A percentile compares a stretch with the other conserved stretches of the same genome.
These are phyloP conservation scores for Scheffersomyces lignicola DNA, from an alignment of 1,139 yeast genomes.

Conservation along the genomic window DNA sequence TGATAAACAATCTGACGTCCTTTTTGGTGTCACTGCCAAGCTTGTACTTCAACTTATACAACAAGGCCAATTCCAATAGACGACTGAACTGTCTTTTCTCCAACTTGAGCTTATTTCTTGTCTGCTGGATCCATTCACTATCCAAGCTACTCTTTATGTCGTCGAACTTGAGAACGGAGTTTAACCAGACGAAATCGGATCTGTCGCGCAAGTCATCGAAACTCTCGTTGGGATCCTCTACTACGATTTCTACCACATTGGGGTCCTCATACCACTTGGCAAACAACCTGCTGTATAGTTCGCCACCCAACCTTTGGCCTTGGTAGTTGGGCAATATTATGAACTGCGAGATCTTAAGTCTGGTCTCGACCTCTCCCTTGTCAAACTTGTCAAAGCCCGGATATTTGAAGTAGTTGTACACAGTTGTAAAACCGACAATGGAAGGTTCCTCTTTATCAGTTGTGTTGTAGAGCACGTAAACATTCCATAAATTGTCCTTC, in stretches of 20 bases:
- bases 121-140: constrained; percentile 44
- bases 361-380: constrained; percentile 34
- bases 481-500: constrained; percentile 72
- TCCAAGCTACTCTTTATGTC: constrained; percentile 25
- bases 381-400: constrained; percentile 62
- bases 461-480: constrained; percentile 52
- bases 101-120: constrained; percentile 51
- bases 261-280: constrained; percentile 55
- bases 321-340: constrained; percentile 81
- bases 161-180: constrained; percentile 19
- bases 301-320: constrained; percentile 67
- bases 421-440: constrained; percentile 79
- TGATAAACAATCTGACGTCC: constrained; percentile 61
- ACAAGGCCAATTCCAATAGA: constrained; percentile 70
- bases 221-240: constrained; percentile 93
- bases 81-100: constrained; percentile 79
- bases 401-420: constrained; percentile 82
- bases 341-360: constrained; percentile 87
- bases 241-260: constrained; percentile 70
- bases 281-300: constrained; percentile 58
- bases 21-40: constrained; percentile 27
- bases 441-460: constrained; percentile 35
- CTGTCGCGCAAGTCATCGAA: constrained; percentile 91
- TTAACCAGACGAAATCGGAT: constrained; percentile 64
- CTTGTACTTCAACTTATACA: constrained; percentile 42